Evolutionary conservation across 331 rosid species (phyloP), one percentile per base, ranked within the genome.

Genomic region (Quercus tomentella): DNA sequence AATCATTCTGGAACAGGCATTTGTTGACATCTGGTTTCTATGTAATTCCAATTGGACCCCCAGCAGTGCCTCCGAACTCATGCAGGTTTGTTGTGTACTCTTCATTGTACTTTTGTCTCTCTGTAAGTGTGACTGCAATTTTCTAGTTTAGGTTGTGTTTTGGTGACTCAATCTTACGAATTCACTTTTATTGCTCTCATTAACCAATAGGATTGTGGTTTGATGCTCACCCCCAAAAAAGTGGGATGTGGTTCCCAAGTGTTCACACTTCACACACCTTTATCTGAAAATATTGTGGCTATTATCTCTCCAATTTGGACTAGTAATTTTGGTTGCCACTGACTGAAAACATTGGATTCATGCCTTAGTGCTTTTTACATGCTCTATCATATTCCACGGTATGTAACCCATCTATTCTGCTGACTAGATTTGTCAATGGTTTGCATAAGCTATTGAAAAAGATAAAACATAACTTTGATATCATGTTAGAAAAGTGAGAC

Each of bases 41-140:
- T 16, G 94, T 96, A 79, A 91, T 92, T 31, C 98, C 99, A 67
- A 91, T 96, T 76, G 83, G 96, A 81, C 99, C 99, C 58, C 99
- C 98, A 62, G 90, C 98, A 1, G 98, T 96, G 87, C 93, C 99
- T 62, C 94, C 94, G 33, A 93, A 93, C 87, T 90, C 96, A 12
- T 96, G 99, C 99, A 91, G 99, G 99, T 95, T 80, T 66, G 77
- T 78, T 15, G 25, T 37, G 15, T 55, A 55, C 16, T 63, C 60
- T 62, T 62, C 17, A 31, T 35, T 26, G 4, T 11, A 22, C 70
- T 2, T 43, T 45, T 45, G 52, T 45, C 1, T 80, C 55, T 55
- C 22, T 22, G 11, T 26, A 66, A 33, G 11, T 22, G 25, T 26
- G 20, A 3, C 21, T 30, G 28, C 61, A 23, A 5, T 16, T 60